A percentile compares a stretch with the other conserved stretches of the same genome.
phyloP scores from a whole-genome alignment of 257 asterid species.

The Datura wrightii region DNA sequence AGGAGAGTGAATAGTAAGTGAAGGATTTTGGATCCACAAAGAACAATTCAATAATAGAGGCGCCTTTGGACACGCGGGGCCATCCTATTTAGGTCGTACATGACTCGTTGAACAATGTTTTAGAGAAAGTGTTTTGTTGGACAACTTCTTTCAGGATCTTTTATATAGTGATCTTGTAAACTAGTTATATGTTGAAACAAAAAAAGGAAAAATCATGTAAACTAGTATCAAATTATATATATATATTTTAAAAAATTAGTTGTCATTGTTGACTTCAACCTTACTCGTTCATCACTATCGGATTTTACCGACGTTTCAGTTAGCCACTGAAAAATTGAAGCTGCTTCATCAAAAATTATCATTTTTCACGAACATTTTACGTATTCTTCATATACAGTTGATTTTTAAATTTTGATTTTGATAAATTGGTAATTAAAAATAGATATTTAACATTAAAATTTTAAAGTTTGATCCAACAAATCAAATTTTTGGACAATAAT shows the following conservation, averaged over 20 bases:
- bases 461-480: too few species aligned
- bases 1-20: not conserved
- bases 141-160: not conserved
- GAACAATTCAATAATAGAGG: conserved; percentile 17
- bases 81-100: not conserved
- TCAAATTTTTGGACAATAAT: too few species aligned
- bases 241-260: too few species aligned
- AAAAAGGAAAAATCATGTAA: too few species aligned
- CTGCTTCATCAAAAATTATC: not conserved
- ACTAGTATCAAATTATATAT: too few species aligned
- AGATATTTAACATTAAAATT: too few species aligned
- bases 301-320: not conserved
- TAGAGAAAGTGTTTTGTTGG: not conserved
- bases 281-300: not conserved
- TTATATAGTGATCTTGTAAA: too few species aligned
- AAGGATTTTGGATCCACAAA: not conserved
- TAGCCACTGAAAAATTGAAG: not conserved
- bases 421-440: too few species aligned
- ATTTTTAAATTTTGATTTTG: too few species aligned
- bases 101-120: not conserved
- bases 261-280: not conserved
- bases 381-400: not conserved
- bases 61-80: not conserved
- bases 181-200: too few species aligned
- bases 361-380: not conserved